Percentiles rank a stretch among this genome's conserved stretches.
phyloP scores from a whole-genome alignment of 2,329 filamentous ascomycete species.

The Arachnomyces sp. region DNA sequence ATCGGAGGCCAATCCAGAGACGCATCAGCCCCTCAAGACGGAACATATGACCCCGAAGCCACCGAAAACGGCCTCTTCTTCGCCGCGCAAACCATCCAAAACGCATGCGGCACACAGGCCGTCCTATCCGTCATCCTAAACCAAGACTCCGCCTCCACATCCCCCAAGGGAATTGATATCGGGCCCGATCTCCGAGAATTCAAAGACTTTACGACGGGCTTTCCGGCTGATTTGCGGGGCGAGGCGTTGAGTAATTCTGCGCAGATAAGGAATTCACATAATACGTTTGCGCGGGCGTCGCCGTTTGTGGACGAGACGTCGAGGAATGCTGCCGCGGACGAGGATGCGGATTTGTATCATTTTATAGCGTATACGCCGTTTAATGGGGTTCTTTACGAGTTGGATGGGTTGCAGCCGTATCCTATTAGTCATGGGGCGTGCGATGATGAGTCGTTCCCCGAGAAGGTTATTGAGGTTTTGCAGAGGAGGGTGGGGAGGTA shows the following conservation, averaged over 20 bases:
- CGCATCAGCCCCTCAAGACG: slow-evolving; percentile 64
- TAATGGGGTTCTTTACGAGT: slow-evolving; percentile 75
- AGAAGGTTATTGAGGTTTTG: slow-evolving; percentile 77
- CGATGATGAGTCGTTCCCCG: slow-evolving; percentile 60
- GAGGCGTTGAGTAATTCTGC: slow-evolving; percentile 64
- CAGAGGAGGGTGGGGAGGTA: slow-evolving; percentile 78
- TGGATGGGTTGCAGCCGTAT: slow-evolving; percentile 87
- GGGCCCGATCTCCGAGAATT: slow-evolving; percentile 65
- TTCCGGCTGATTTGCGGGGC: slow-evolving; percentile 67
- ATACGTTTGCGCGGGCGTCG: slow-evolving; percentile 78
- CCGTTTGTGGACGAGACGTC: slow-evolving; percentile 91
- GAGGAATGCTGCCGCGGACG: slow-evolving; percentile 56
- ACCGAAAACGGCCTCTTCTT: slow-evolving; percentile 73
- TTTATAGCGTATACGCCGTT: slow-evolving; percentile 92
- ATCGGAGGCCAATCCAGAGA: slow-evolving; percentile 52
- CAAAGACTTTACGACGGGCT: slow-evolving; percentile 77
- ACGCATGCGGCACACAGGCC: slow-evolving; percentile 94
- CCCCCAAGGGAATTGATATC: slow-evolving; percentile 50
- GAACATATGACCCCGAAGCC: slow-evolving; percentile 67
- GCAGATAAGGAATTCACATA: slow-evolving; percentile 70
- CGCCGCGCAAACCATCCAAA: slow-evolving; percentile 94
- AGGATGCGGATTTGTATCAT: slow-evolving; percentile 82
- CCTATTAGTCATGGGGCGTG: slow-evolving; percentile 84
- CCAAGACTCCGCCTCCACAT: slow-evolving; percentile 43
- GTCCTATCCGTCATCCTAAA: slow-evolving; percentile 88